A percentile compares a stretch with the other conserved stretches of the same genome.
phyloP scores from a whole-genome alignment of 805 yeast species.

The Hanseniaspora pseudoguilliermondii region DNA sequence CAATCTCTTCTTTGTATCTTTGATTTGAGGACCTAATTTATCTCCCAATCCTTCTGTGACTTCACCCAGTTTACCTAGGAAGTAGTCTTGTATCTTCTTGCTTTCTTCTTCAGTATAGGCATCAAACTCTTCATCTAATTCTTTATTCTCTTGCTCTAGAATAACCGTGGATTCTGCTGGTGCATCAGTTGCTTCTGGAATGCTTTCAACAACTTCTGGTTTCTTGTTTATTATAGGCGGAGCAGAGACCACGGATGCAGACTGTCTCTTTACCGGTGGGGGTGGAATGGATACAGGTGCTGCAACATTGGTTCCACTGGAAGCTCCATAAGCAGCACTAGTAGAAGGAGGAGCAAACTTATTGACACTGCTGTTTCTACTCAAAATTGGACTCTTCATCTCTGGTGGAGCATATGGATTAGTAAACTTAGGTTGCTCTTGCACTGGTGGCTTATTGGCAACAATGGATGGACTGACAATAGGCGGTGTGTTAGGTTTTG shows the following conservation, averaged over 20 bases:
- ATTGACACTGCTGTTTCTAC: conserved; percentile 22
- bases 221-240: not conserved
- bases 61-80: conserved; percentile 42
- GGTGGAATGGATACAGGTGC: not conserved
- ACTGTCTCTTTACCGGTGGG: not conserved
- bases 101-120: conserved; percentile 47
- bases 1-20: conserved; percentile 73
- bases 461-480: conserved; percentile 9
- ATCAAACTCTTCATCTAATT: not conserved
- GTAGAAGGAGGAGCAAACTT: conserved; percentile 31
- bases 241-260: not conserved
- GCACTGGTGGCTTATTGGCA: conserved; percentile 10
- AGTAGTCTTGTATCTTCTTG: conserved; percentile 43
- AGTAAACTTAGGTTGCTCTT: conserved; percentile 13
- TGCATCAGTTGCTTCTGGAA: conserved; percentile 9
- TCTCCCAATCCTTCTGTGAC: conserved; percentile 67
- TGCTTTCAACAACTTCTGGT: conserved; percentile 9
- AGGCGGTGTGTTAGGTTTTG: conserved; percentile 5
- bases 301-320: not conserved
- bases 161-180: conserved; percentile 4
- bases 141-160: conserved; percentile 1
- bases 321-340: conserved; percentile 4
- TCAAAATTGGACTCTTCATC: conserved; percentile 13
- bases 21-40: conserved; percentile 55
- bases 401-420: conserved; percentile 22